phyloP scores from a whole-genome alignment of 331 rosid species.

The Pyracantha coccinea region DNA sequence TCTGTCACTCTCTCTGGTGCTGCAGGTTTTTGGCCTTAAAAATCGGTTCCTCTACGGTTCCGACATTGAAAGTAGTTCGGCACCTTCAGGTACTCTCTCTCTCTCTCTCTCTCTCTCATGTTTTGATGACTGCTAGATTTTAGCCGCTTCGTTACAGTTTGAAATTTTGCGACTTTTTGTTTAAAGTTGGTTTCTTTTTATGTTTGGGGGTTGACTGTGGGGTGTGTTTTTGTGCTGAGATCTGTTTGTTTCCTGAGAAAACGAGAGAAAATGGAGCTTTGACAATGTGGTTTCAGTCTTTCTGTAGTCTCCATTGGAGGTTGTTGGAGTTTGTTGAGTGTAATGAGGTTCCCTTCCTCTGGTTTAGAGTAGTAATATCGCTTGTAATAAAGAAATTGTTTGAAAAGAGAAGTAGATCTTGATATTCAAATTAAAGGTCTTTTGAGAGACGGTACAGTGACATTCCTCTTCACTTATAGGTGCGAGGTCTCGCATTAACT shows the following conservation, averaged over 20 bases:
- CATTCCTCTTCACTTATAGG: not conserved
- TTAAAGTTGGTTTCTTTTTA: not conserved
- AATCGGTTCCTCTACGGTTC: not conserved
- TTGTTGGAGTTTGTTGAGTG: not conserved
- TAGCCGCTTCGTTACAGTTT: not conserved
- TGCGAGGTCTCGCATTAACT: not conserved
- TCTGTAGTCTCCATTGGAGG: not conserved
- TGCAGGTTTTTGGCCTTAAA: not conserved
- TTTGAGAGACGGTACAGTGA: not conserved
- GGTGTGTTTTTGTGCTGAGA: not conserved
- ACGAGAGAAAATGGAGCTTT: not conserved
- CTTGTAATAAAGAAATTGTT: too few species aligned
- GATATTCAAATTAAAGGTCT: not conserved
- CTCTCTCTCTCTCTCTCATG: not conserved
- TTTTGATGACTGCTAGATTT: not conserved
- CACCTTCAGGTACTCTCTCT: not conserved
- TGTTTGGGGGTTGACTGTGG: not conserved
- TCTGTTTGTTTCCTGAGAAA: not conserved
- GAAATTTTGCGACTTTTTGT: not conserved
- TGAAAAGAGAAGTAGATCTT: not conserved
- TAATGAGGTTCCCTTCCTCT: not conserved
- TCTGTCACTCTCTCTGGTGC: not conserved
- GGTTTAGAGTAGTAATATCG: not conserved
- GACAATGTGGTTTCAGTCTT: not conserved
- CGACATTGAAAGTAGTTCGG: not conserved